Evolutionary conservation across 192 early-diverging fungal genomes (phyloP).

Genomic region (Backusella luteola): DNA sequence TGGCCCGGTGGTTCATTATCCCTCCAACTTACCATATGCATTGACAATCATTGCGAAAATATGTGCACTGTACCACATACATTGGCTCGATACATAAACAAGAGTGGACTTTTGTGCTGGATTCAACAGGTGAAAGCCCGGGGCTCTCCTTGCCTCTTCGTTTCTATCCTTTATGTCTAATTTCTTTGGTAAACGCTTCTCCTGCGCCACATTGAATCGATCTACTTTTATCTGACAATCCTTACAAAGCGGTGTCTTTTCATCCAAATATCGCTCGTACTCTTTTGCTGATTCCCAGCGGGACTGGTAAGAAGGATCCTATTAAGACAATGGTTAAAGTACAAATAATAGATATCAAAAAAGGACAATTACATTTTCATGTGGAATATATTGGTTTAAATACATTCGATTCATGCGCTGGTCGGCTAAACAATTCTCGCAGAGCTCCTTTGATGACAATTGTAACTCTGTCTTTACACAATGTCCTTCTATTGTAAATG

Average conservation of each 20-base stretch:
- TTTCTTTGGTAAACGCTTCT: background rate
- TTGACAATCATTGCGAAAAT: background rate
- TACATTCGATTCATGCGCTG: background rate
- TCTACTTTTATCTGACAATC: background rate
- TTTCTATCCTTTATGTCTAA: background rate
- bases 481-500: background rate
- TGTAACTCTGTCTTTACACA: background rate
- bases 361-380: background rate
- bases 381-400: background rate
- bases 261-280: background rate
- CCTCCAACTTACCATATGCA: background rate
- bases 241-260: background rate
- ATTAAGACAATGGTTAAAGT: background rate
- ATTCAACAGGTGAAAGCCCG: background rate
- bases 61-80: background rate
- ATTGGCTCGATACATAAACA: background rate
- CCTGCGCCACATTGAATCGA: background rate
- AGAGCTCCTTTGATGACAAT: background rate
- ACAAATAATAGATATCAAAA: background rate
- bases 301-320: background rate
- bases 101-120: background rate
- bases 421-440: background rate
- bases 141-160: background rate
- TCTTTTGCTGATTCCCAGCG: background rate
- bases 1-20: background rate